Base-by-base conservation (phyloP, 306 rosid species). In the Sesbania bispinosa region DNA sequence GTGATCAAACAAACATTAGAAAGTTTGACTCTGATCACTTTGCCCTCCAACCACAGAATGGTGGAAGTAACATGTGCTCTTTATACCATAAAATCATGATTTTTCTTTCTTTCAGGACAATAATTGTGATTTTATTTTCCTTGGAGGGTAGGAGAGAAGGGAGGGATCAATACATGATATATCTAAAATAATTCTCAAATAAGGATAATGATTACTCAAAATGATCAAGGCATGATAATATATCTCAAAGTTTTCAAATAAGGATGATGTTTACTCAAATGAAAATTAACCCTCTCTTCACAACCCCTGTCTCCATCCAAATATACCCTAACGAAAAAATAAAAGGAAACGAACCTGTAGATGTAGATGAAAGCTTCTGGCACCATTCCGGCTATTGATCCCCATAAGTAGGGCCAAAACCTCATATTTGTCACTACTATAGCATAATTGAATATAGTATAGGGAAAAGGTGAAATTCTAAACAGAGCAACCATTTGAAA, bases 311-410 rank as follows among this genome's bases (percentile, higher is more conserved):
- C 16, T 20, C 71, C 33, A 29, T 42, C 46, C 27, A 64, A 53
- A 21, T 42, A 75, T 65, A 19, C 19, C 20, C 4, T 29, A 42
- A 64, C 41, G 27, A 14, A 21, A 13, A 68, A 74, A 74, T 4
- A 50, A 6, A 29, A 47, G 60, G 62, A 51, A 61, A 77, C 83
- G 2, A 21, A 91, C 99, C 99, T 89, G 74, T 95, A 95, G 38
- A 95, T 95, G 83, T 95, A 95, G 72, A 95, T 69, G 89, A 89
- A 95, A 46, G 99, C 92, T 81, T 95, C 99, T 47, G 99, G 99
- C 30, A 95, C 84, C 99, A 95, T 95, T 81, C 99, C 97, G 3
- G 96, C 85, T 70, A 95, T 54, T 36, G 99, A 95, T 75, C 99
- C 99, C 50, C 92, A 86, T 15, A 95, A 75, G 79, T 95, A 95